A percentile compares a stretch with the other conserved stretches of the same genome.
Evolutionary conservation across 768 basidiomycete species (phyloP).

Genomic region (Russula vinacea): DNA sequence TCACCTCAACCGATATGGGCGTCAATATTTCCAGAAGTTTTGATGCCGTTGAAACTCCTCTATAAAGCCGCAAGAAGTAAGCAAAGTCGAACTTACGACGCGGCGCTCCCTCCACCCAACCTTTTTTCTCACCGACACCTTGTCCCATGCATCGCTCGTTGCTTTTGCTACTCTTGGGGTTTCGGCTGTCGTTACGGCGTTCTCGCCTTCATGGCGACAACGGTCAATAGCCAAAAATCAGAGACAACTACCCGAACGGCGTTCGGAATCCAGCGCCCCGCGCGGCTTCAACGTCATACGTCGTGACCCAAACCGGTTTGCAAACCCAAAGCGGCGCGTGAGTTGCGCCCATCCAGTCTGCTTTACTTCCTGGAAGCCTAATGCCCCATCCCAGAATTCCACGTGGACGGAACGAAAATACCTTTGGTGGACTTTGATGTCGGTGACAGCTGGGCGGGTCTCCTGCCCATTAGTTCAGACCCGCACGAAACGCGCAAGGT

Average conservation of each 20-base stretch:
- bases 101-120: neutral
- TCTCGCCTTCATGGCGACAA: neutral
- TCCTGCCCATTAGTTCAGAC: constrained; percentile 27
- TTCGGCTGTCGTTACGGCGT: neutral
- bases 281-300: neutral
- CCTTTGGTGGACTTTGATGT: constrained; percentile 28
- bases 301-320: constrained; percentile 2
- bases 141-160: neutral
- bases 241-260: neutral
- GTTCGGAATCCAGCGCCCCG: neutral
- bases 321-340: constrained; percentile 15
- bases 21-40: neutral
- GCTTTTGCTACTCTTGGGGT: constrained; percentile 6
- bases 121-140: neutral
- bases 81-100: too few relatives aligned
- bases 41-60: neutral
- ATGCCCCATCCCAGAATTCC: constrained; percentile 10
- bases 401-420: constrained; percentile 21
- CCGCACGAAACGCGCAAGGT: constrained; percentile 27
- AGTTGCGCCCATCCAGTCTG: constrained; percentile 1
- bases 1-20: neutral
- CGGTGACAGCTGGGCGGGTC: constrained; percentile 28
- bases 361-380: neutral
- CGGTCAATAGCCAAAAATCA: neutral
- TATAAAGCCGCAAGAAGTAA: constrained; percentile 14